These are phyloP conservation scores for Plasmodium blacklocki DNA, from an alignment of 169 alveolate genomes.

Conservation along the genomic window DNA sequence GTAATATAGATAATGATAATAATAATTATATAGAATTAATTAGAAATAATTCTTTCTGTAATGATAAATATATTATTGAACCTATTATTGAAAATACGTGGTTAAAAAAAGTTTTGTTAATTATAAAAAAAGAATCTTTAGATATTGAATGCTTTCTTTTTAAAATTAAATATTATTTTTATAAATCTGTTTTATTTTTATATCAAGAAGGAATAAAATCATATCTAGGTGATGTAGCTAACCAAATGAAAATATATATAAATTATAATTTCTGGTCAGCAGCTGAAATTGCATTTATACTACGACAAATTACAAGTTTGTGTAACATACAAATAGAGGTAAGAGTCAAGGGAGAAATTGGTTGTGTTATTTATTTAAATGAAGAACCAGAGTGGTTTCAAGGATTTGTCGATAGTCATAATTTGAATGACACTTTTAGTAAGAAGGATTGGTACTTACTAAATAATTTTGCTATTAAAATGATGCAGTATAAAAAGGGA, in stretches of 20 bases:
- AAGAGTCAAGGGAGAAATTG: conserved; percentile 86
- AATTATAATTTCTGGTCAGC: conserved; percentile 87
- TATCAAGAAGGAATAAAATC: conserved; percentile 86
- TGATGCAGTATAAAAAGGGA: conserved; percentile 70
- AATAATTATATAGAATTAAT: conserved; percentile 29
- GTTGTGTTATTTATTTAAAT: conserved; percentile 85
- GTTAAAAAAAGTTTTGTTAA: conserved; percentile 80
- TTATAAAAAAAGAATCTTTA: conserved; percentile 76
- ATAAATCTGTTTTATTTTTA: conserved; percentile 82
- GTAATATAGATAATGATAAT: conserved; percentile 4
- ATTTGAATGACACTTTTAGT: conserved; percentile 79
- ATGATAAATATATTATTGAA: conserved; percentile 67
- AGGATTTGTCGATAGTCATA: conserved; percentile 86
- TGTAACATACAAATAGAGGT: conserved; percentile 82
- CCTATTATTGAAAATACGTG: conserved; percentile 86
- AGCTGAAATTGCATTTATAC: conserved; percentile 84
- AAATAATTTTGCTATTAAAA: conserved; percentile 82
- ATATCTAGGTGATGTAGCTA: conserved; percentile 86
- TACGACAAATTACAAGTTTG: conserved; percentile 78
- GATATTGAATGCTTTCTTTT: conserved; percentile 77
- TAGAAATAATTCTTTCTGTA: conserved; percentile 32
- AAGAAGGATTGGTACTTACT: conserved; percentile 82
- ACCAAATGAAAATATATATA: conserved; percentile 86
- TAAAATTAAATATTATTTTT: conserved; percentile 78
- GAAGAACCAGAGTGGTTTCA: conserved; percentile 77